A percentile compares a stretch with the other conserved stretches of the same genome.
phyloP scores from a whole-genome alignment of 345 rosid genomes.

The Stellera chamaejasme region DNA sequence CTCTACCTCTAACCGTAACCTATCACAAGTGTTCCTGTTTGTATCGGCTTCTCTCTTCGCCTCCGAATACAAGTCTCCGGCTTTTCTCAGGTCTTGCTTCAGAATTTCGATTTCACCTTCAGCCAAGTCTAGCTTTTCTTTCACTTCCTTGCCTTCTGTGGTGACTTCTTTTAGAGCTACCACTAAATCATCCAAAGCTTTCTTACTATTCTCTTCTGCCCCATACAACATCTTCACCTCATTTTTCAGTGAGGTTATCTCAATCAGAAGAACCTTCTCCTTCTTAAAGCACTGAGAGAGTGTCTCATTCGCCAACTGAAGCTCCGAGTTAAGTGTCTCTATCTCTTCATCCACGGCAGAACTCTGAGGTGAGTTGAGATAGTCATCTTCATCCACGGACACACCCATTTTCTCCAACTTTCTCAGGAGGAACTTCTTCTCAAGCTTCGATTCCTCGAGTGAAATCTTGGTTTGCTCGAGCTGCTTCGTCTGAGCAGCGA shows the following conservation, averaged over 20 bases:
- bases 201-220: constrained; percentile 65
- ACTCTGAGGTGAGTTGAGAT: constrained; percentile 16
- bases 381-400: constrained; percentile 10
- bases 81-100: constrained; percentile 20
- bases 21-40: constrained; percentile 41
- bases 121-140: constrained; percentile 32
- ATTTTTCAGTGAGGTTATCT: constrained; percentile 26
- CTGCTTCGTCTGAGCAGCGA: constrained; percentile 23
- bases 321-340: constrained; percentile 29
- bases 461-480: constrained; percentile 35
- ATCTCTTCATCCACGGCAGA: constrained; percentile 14
- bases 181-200: constrained; percentile 75
- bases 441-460: constrained; percentile 40
- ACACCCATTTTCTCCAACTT: constrained; percentile 15
- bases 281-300: constrained; percentile 21
- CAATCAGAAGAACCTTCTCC: constrained; percentile 25
- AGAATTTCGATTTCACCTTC: constrained; percentile 26
- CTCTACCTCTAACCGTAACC: constrained; percentile 62
- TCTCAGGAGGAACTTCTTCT: constrained; percentile 25
- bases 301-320: constrained; percentile 21
- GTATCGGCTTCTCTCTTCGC: constrained; percentile 39
- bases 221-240: constrained; percentile 39
- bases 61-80: constrained; percentile 28
- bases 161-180: constrained; percentile 66
- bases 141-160: constrained; percentile 35